Evolutionary conservation across 495 filamentous ascomycete species (phyloP), one percentile per base, ranked within the genome.

Genomic region (Barbatosphaeria neglecta): DNA sequence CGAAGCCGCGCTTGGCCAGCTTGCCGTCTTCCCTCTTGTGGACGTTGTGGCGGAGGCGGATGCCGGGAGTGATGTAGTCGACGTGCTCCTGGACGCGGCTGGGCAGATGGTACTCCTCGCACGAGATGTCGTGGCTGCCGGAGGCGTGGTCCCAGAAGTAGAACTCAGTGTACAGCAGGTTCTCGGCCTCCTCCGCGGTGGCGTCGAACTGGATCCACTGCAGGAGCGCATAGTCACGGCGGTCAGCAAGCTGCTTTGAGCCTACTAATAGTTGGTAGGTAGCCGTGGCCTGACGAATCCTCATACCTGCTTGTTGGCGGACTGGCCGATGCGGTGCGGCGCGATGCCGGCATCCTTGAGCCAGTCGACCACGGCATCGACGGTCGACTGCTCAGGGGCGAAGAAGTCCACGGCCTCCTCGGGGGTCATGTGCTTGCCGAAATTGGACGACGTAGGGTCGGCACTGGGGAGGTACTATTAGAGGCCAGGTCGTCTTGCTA

Each of bases 371-470:
- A 78, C 66, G 17, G 59, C 51, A 22, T 69, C 61, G 11, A 75
- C 60, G 7, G 61, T 61, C 15, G 65, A 57, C 22, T 59, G 41
- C 4, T 57, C 53, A 0, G 76, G 74, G 2, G 69, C 67, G 58
- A 78, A 80, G 3, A 76, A 56, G 11, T 78, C 68, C 20, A 72
- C 58, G 18, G 78, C 67, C 44, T 78, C 65, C 11, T 68, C 37
- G 16, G 60, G 45, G 3, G 61, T 66, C 67, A 74, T 61, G 52
- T 81, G 68, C 46, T 78, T 64, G 8, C 77, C 77, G 51, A 74
- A 81, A 35, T 68, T 74, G 5, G 62, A 54, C 0, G 77, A 80
- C 5, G 47, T 78, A 69, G 56, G 86, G 81, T 43, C 83, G 77
- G 66, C 93, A 81, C 71, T 93, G 78, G 41, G 84, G 84, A 56